phyloP scores from a whole-genome alignment of 2,329 filamentous ascomycete species.

The Sphaerulina vaccinii region DNA sequence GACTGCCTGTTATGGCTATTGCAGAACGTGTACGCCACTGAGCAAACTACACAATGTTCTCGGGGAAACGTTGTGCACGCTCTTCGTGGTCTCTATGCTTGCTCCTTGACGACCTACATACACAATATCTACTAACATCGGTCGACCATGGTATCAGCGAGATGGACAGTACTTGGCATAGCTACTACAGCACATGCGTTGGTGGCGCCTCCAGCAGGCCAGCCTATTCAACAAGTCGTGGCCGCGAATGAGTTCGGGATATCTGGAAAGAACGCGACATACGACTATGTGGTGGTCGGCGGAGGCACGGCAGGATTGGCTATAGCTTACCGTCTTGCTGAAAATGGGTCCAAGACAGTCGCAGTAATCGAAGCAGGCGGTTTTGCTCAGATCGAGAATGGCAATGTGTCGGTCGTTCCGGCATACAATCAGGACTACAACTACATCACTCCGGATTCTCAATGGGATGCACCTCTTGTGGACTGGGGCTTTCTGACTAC shows the following conservation, averaged over 20 bases:
- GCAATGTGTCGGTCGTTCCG: constrained; percentile 26
- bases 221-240: too few relatives aligned
- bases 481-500: constrained; percentile 20
- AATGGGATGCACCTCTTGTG: constrained; percentile 18
- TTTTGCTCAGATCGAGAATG: constrained; percentile 24
- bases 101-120: too few relatives aligned
- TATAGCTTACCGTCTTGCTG: constrained; percentile 25
- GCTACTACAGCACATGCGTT: too few relatives aligned
- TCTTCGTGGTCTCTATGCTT: too few relatives aligned
- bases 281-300: constrained; percentile 23
- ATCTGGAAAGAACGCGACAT: constrained; percentile 16
- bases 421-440: constrained; percentile 18
- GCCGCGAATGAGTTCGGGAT: constrained; percentile 19
- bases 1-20: too few relatives aligned
- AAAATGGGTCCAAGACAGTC: constrained; percentile 19
- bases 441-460: constrained; percentile 7
- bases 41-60: too few relatives aligned
- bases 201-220: too few relatives aligned
- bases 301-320: constrained; percentile 27
- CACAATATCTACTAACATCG: too few relatives aligned
- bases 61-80: too few relatives aligned
- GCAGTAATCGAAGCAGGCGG: constrained; percentile 32
- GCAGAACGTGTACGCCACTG: too few relatives aligned
- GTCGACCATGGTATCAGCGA: too few relatives aligned
- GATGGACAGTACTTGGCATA: too few relatives aligned